These are phyloP conservation scores for Panaeolus papilionaceus DNA, from an alignment of 768 basidiomycete genomes.

Conservation along the genomic window DNA sequence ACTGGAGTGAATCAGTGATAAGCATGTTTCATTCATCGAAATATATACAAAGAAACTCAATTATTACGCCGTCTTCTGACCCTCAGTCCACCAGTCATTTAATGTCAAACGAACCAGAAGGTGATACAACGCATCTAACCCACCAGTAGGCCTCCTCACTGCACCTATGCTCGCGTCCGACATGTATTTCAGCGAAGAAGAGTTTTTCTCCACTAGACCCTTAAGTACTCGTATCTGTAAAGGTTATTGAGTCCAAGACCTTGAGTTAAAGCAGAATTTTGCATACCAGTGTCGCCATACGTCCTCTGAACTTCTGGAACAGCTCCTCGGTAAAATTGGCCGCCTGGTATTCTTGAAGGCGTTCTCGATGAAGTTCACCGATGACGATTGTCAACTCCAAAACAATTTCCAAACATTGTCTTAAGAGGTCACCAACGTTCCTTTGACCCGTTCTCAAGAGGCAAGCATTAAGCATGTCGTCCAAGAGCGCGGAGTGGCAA, in stretches of 20 bases:
- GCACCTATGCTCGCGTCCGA: conserved; percentile 34
- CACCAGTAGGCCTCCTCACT: conserved; percentile 49
- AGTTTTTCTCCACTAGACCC: conserved; percentile 58
- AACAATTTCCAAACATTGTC: conserved; percentile 65
- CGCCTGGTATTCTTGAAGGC: conserved; percentile 71
- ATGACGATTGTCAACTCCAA: conserved; percentile 72
- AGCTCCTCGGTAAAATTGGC: conserved; percentile 60
- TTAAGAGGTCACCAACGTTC: conserved; percentile 67
- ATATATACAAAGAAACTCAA: background rate
- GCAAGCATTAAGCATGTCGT: conserved; percentile 80
- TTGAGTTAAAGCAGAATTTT: background rate
- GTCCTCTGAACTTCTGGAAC: conserved; percentile 56
- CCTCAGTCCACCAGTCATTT: conserved; percentile 60
- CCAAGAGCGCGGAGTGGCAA: conserved; percentile 70
- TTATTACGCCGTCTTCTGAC: conserved; percentile 1
- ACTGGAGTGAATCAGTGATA: background rate
- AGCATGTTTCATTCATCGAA: background rate
- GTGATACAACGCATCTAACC: conserved; percentile 59
- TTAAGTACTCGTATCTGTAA: conserved; percentile 61
- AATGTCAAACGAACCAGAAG: conserved; percentile 60
- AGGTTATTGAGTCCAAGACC: conserved; percentile 14
- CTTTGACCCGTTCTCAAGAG: conserved; percentile 73
- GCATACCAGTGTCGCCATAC: conserved; percentile 65
- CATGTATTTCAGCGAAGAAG: conserved; percentile 32
- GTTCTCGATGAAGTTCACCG: conserved; percentile 60